Evolutionary conservation across 768 basidiomycete genomes (phyloP).

Genomic region (Leccinum disarticulatum): DNA sequence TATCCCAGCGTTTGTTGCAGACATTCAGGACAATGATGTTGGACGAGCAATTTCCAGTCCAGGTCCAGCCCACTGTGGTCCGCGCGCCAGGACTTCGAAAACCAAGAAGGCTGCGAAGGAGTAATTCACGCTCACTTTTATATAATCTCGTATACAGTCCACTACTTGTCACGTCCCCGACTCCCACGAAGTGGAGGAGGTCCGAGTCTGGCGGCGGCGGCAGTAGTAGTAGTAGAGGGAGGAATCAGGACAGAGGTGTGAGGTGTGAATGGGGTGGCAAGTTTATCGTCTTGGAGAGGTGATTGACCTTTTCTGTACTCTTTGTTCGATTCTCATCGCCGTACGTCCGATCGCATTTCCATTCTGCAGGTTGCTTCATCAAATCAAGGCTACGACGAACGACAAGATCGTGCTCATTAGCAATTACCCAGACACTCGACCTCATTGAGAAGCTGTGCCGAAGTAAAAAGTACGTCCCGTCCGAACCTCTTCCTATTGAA

Average conservation of each 20-base stretch:
- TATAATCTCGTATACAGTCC: too few species aligned
- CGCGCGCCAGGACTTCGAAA: too few species aligned
- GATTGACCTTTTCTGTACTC: slow-evolving; percentile 9
- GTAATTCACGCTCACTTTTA: too few species aligned
- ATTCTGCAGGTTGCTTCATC: slow-evolving; percentile 73
- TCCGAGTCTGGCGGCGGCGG: neutral
- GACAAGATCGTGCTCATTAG: slow-evolving; percentile 98
- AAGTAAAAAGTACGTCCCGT: slow-evolving; percentile 65
- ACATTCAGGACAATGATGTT: too few species aligned
- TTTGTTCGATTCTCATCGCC: neutral
- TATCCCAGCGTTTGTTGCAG: too few species aligned
- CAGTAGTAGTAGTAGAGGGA: slow-evolving; percentile 42
- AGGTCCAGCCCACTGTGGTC: too few species aligned
- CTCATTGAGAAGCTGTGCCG: slow-evolving; percentile 88
- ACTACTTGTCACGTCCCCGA: too few species aligned
- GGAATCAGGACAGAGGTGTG: slow-evolving; percentile 44
- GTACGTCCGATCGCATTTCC: neutral
- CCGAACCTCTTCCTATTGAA: neutral
- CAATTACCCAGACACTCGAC: slow-evolving; percentile 95
- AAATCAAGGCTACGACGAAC: slow-evolving; percentile 73
- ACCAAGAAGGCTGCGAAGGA: too few species aligned
- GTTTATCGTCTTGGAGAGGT: slow-evolving; percentile 92
- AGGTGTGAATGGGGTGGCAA: slow-evolving; percentile 88
- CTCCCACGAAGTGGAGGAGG: too few species aligned
- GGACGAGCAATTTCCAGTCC: too few species aligned